phyloP scores from a whole-genome alignment of 1,284 basidiomycete genomes.

The Chiua sp. region DNA sequence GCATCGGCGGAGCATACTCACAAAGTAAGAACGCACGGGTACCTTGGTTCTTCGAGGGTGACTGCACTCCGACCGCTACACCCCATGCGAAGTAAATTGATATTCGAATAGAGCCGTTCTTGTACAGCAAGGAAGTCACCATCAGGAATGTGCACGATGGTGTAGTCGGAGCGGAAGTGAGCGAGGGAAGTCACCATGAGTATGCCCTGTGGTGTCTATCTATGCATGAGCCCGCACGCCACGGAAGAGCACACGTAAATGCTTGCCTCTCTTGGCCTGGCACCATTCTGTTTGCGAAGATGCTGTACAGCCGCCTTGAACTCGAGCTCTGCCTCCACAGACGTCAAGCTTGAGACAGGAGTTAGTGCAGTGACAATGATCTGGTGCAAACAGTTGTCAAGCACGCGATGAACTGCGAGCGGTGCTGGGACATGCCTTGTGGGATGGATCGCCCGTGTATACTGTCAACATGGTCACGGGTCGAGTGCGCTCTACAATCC shows the following conservation, averaged over 20 bases:
- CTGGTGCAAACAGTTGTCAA: constrained; percentile 40
- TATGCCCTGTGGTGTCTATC: constrained; percentile 65
- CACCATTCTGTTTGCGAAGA: constrained; percentile 64
- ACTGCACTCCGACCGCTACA: constrained; percentile 76
- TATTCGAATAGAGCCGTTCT: constrained; percentile 76
- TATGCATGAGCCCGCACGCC: constrained; percentile 18
- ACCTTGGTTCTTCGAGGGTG: constrained; percentile 75
- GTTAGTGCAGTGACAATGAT: constrained; percentile 63
- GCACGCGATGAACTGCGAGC: constrained; percentile 1
- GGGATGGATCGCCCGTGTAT: constrained; percentile 71
- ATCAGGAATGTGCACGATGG: constrained; percentile 75
- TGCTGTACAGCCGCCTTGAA: constrained; percentile 65
- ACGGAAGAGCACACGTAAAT: not conserved
- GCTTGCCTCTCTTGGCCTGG: constrained; percentile 67
- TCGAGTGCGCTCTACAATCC: constrained; percentile 70
- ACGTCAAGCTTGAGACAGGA: constrained; percentile 47
- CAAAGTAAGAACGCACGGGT: constrained; percentile 18
- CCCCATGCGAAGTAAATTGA: constrained; percentile 78
- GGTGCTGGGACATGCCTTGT: constrained; percentile 51
- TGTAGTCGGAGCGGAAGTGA: constrained; percentile 83
- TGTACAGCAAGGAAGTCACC: constrained; percentile 67
- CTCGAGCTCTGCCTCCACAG: constrained; percentile 53
- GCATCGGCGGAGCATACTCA: constrained; percentile 12
- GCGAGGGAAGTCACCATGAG: constrained; percentile 84
- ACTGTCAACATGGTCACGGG: constrained; percentile 67